Conservation (phyloP, 192 early-diverging fungal species). For the Coemansia sp. region DNA sequence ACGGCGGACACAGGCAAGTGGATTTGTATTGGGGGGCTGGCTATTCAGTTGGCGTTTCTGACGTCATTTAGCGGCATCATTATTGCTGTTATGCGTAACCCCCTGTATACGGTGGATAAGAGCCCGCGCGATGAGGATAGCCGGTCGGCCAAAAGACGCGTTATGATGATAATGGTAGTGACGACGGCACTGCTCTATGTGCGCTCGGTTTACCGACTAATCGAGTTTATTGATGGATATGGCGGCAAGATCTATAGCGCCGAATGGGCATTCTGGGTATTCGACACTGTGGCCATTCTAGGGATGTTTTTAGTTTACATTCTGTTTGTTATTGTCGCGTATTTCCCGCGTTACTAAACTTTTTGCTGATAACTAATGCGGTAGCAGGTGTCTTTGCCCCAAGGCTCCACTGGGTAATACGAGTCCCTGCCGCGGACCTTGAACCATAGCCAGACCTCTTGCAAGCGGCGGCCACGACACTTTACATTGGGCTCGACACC, state of each 20-base stretch:
- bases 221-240: constrained; percentile 36
- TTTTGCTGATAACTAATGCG: constrained; percentile 47
- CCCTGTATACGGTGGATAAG: constrained; percentile 10
- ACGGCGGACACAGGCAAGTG: constrained; percentile 18
- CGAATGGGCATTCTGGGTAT: constrained; percentile 50
- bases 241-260: constrained; percentile 36
- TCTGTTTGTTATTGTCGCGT: neutral
- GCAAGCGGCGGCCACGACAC: constrained; percentile 35
- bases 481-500: constrained; percentile 51
- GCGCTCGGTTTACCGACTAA: constrained; percentile 37
- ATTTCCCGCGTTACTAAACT: constrained; percentile 2
- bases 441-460: constrained; percentile 53
- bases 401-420: constrained; percentile 46
- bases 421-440: constrained; percentile 43
- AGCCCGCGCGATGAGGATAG: constrained; percentile 3
- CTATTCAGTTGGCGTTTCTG: constrained; percentile 32
- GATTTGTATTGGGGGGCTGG: constrained; percentile 32
- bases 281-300: constrained; percentile 37
- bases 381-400: constrained; percentile 38
- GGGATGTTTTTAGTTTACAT: constrained; percentile 18
- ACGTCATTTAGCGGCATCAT: constrained; percentile 20
- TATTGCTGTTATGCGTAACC: constrained; percentile 4
- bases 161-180: constrained; percentile 19
- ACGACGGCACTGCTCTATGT: constrained; percentile 35
- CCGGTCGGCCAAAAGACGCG: constrained; percentile 6